Conservation (phyloP, 805 yeast species). For the Kodamaea hsintzibuensis region DNA sequence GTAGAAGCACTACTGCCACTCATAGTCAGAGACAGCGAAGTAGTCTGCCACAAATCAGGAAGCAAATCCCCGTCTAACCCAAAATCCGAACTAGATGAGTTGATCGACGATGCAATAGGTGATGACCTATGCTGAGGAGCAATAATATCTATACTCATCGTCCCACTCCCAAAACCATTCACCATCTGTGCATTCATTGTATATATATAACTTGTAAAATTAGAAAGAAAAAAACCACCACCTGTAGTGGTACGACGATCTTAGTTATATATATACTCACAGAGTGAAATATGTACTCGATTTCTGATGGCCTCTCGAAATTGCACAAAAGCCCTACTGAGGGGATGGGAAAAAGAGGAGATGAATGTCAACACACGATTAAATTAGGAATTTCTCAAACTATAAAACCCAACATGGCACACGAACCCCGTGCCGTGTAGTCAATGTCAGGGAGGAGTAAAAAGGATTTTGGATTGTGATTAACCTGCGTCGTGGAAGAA, state of each 20-base stretch:
- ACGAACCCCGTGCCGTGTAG: neutral
- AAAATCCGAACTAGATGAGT: constrained; percentile 13
- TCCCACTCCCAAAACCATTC: neutral
- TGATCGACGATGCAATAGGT: constrained; percentile 12
- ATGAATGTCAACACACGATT: neutral
- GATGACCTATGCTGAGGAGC: constrained; percentile 6
- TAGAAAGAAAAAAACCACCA: neutral
- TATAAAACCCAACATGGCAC: constrained; percentile 9
- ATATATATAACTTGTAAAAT: neutral
- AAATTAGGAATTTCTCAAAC: constrained; percentile 10
- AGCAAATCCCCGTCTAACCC: constrained; percentile 28
- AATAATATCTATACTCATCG: constrained; percentile 7
- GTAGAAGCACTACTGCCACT: constrained; percentile 16
- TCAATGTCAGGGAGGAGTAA: neutral
- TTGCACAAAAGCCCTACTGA: constrained; percentile 1
- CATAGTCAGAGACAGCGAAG: constrained; percentile 6
- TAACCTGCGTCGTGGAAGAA: no score
- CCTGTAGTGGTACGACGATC: neutral
- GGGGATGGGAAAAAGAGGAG: constrained; percentile 9
- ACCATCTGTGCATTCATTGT: neutral
- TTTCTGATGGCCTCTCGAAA: constrained; percentile 1
- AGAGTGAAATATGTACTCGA: neutral
- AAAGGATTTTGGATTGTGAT: no score
- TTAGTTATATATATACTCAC: neutral
- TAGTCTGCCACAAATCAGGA: constrained; percentile 37